Evolutionary conservation across 1,139 yeast species (phyloP), one percentile per base, ranked within the genome.

Genomic region (Saccharomyces hybrid): DNA sequence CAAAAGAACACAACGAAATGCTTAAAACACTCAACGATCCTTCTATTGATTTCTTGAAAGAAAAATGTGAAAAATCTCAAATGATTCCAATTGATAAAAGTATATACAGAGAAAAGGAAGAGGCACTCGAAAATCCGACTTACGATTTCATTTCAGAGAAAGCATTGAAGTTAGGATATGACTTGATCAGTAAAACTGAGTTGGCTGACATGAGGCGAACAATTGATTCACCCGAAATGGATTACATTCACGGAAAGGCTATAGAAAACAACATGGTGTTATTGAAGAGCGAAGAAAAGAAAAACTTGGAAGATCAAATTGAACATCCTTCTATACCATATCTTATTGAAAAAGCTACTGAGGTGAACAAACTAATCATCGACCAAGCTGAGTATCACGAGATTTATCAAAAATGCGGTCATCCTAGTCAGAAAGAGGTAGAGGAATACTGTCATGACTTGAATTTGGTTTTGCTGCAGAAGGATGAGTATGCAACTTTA

Each of bases 1-100:
- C 23, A 53, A 66, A 64, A 9, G 72, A 68, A n/a, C 65, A 70
- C 52, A 59, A 57, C 4, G 67, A 63, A 14, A 64, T 75, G 23
- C 50, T 32, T 52, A 9, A 53, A 53, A 66, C 61, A 0, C 64
- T 64, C n/a, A 57, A 60, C 28, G 59, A 64, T 23, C 70, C 71
- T 14, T 48, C 64, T 1, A 28, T 57, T 26, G 65, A 64, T 23
- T 67, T 63, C 50, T 55, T 70, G 47, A 52, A 52, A 4, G 62
- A 63, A 14, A 62, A 70, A 50, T 65, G 71, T 5, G 32, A 76
- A 47, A 34, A 16, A 3, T 25, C 74, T 2, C 42, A 50, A 26
- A 14, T 32, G n/a, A 47, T 50, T 9, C 20, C 56, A 8, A 27
- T 52, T 5, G 47, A 50, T 14, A 50, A 30, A 16, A n/a, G 25